Conservation (phyloP, 257 asterid species). For the Rubia yunnanensis region DNA sequence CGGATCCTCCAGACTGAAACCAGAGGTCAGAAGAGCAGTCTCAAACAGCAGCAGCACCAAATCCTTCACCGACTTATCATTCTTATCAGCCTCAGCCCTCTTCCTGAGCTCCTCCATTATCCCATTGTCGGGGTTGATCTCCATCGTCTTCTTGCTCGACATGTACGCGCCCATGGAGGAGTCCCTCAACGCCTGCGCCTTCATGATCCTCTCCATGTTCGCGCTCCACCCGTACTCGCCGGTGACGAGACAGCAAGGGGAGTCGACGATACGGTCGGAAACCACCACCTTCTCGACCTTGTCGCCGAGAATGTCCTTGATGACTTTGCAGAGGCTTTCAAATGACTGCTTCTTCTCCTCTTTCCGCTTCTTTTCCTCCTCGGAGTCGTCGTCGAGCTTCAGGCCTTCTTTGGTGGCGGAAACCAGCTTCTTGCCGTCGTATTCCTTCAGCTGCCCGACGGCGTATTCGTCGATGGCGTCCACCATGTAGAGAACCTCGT, state of each 20-base stretch:
- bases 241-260: slow-evolving; percentile 72
- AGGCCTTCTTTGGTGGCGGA: slow-evolving; percentile 75
- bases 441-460: slow-evolving; percentile 62
- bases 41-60: slow-evolving; percentile 55
- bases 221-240: slow-evolving; percentile 84
- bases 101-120: slow-evolving; percentile 79
- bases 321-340: slow-evolving; percentile 60
- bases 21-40: slow-evolving; percentile 70
- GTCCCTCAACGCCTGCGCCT: slow-evolving; percentile 75
- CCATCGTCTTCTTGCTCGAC: slow-evolving; percentile 92
- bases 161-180: slow-evolving; percentile 68
- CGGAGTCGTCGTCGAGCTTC: slow-evolving; percentile 58
- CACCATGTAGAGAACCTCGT: slow-evolving; percentile 70
- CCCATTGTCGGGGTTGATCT: slow-evolving; percentile 73
- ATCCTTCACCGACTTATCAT: slow-evolving; percentile 78
- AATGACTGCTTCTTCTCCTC: slow-evolving; percentile 67
- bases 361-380: slow-evolving; percentile 57
- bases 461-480: slow-evolving; percentile 85
- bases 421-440: slow-evolving; percentile 70
- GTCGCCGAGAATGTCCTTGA: slow-evolving; percentile 67
- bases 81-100: slow-evolving; percentile 66
- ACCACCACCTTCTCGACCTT: slow-evolving; percentile 65
- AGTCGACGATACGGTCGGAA: slow-evolving; percentile 71
- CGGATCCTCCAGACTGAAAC: slow-evolving; percentile 78
- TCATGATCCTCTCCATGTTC: slow-evolving; percentile 74